Conservation (phyloP, 108 stramenopile genomes). For the Pseudonitzschia multiseries region DNA sequence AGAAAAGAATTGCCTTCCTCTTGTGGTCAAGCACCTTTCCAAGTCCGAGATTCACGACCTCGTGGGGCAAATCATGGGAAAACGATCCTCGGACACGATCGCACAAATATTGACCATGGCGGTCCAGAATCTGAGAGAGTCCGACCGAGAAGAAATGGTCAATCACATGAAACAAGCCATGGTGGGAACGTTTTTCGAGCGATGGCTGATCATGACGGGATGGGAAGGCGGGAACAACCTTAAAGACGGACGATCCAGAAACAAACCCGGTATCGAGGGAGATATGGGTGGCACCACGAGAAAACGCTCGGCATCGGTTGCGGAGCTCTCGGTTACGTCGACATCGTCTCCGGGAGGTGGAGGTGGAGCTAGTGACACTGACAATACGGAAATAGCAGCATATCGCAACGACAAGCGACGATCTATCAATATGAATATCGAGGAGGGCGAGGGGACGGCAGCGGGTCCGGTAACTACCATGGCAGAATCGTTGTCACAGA, state of each 20-base stretch:
- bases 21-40: constrained; percentile 80
- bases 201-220: constrained; percentile 83
- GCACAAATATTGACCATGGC: constrained; percentile 92
- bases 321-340: constrained; percentile 1
- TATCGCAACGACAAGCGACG: background rate
- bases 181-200: constrained; percentile 90
- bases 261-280: background rate
- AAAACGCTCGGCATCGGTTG: constrained; percentile 4
- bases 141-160: constrained; percentile 83
- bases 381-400: background rate
- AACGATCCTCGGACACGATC: constrained; percentile 77
- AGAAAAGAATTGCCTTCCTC: constrained; percentile 86
- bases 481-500: constrained; percentile 5
- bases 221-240: constrained; percentile 49
- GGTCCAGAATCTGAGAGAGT: constrained; percentile 78
- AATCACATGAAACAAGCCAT: constrained; percentile 88
- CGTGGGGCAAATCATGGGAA: constrained; percentile 91
- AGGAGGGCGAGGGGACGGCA: background rate
- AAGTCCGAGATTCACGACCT: constrained; percentile 82
- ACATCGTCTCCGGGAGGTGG: background rate
- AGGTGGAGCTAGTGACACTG: background rate
- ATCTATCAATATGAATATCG: background rate
- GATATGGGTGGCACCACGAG: background rate
- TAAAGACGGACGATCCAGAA: background rate
- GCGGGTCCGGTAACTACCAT: background rate